phyloP scores from a whole-genome alignment of 768 basidiomycete species.

The Mycena indigotica region DNA sequence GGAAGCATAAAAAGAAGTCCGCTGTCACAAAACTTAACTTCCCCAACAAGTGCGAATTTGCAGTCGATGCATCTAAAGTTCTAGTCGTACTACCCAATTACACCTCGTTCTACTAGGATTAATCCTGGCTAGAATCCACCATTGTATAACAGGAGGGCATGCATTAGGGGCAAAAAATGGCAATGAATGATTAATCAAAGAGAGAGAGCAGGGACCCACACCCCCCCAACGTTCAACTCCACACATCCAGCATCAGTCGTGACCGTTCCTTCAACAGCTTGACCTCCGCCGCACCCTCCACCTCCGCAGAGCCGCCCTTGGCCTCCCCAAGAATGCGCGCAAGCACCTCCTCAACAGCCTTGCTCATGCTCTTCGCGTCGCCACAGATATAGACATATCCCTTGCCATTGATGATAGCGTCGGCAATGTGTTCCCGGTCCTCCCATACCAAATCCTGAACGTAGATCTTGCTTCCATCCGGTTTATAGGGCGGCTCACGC shows the following conservation, averaged over 20 bases:
- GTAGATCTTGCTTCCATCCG: conserved; percentile 94
- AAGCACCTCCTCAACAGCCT: conserved; percentile 89
- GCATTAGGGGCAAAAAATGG: conserved; percentile 13
- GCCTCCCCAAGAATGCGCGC: conserved; percentile 86
- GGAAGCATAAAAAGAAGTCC: conserved; percentile 10
- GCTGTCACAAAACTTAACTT: conserved; percentile 1
- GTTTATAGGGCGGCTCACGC: conserved; percentile 80
- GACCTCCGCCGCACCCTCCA: conserved; percentile 88
- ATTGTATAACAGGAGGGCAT: conserved; percentile 4
- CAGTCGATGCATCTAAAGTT: background rate
- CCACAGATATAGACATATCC: conserved; percentile 98
- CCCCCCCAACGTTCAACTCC: conserved; percentile 58
- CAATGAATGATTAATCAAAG: conserved; percentile 13
- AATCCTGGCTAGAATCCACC: conserved; percentile 13
- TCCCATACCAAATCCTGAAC: conserved; percentile 98
- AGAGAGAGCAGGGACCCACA: conserved; percentile 5
- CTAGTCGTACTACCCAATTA: conserved; percentile 12
- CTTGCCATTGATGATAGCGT: conserved; percentile 90
- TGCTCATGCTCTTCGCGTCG: conserved; percentile 95
- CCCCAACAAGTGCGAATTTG: background rate
- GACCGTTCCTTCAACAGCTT: conserved; percentile 96
- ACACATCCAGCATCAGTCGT: conserved; percentile 83
- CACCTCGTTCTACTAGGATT: conserved; percentile 19
- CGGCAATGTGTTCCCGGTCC: conserved; percentile 77
- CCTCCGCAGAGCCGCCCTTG: conserved; percentile 86